Evolutionary conservation across 306 rosid genomes (phyloP).

Genomic region (Casuarina equisetifolia): DNA sequence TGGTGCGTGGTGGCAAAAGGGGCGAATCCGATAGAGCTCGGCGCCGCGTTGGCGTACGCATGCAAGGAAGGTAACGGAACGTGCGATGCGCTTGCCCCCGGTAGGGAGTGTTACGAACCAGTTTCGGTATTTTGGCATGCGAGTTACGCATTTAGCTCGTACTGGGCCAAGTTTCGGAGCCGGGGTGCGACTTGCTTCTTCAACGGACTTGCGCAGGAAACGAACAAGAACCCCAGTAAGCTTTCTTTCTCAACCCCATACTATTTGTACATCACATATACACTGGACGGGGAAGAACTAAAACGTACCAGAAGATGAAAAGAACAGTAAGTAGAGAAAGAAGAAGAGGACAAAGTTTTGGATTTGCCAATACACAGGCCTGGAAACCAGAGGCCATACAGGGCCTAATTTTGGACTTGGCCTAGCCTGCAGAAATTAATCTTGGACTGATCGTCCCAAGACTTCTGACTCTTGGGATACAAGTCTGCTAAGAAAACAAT

Average conservation of each 20-base stretch:
- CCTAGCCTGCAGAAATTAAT: too few relatives aligned
- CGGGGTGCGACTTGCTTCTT: constrained; percentile 49
- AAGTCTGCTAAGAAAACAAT: too few relatives aligned
- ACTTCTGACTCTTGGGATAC: too few relatives aligned
- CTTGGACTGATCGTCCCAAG: too few relatives aligned
- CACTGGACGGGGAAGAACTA: too few relatives aligned
- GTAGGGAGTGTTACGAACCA: constrained; percentile 43
- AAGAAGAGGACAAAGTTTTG: too few relatives aligned
- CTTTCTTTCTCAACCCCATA: background rate
- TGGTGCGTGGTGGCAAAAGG: constrained; percentile 52
- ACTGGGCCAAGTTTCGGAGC: constrained; percentile 42
- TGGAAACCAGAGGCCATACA: too few relatives aligned
- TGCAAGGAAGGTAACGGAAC: constrained; percentile 37
- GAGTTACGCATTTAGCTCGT: constrained; percentile 54
- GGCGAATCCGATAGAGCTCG: constrained; percentile 29
- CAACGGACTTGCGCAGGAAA: constrained; percentile 50
- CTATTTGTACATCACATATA: background rate
- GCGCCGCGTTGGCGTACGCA: constrained; percentile 22
- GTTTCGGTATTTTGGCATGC: constrained; percentile 41
- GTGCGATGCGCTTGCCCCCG: constrained; percentile 49
- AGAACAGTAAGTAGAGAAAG: too few relatives aligned
- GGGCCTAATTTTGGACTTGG: too few relatives aligned
- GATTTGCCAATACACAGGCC: too few relatives aligned
- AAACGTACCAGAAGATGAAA: too few relatives aligned
- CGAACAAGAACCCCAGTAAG: constrained; percentile 52